Percentiles rank a stretch among this genome's conserved stretches.
Conservation (phyloP, 768 basidiomycete genomes). For the Leccinum ochraceum region DNA sequence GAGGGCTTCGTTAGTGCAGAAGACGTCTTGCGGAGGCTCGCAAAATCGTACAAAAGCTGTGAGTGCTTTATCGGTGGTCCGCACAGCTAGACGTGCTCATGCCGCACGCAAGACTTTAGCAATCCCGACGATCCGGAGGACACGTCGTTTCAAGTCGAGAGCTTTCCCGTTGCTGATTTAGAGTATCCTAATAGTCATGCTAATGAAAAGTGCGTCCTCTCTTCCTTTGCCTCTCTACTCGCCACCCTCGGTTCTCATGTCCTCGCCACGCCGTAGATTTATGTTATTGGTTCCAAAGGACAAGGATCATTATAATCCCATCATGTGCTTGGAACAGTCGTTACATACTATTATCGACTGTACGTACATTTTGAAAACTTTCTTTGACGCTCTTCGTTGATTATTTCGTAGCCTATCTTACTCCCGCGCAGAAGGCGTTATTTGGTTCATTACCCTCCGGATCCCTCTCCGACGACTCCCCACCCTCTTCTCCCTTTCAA, state of each 20-base stretch:
- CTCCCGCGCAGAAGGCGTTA: slow-evolving; percentile 58
- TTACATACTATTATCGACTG: slow-evolving; percentile 74
- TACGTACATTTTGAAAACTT: slow-evolving; percentile 36
- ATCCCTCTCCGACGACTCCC: slow-evolving; percentile 25
- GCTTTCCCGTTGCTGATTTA: slow-evolving; percentile 67
- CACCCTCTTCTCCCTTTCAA: slow-evolving; percentile 38
- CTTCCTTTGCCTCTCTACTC: neutral
- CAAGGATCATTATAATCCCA: slow-evolving; percentile 85
- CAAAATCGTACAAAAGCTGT: slow-evolving; percentile 74
- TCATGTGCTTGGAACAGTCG: slow-evolving; percentile 73
- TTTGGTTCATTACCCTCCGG: slow-evolving; percentile 67
- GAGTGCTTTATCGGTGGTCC: slow-evolving; percentile 27
- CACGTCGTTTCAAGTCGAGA: slow-evolving; percentile 59
- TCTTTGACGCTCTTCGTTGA: slow-evolving; percentile 6
- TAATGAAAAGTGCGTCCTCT: slow-evolving; percentile 56
- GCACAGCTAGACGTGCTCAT: slow-evolving; percentile 9
- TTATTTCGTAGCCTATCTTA: slow-evolving; percentile 57
- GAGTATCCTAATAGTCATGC: slow-evolving; percentile 78
- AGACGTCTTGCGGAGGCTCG: slow-evolving; percentile 57
- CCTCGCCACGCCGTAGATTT: slow-evolving; percentile 46
- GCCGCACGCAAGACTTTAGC: slow-evolving; percentile 55
- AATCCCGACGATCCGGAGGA: slow-evolving; percentile 67
- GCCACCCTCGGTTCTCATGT: neutral
- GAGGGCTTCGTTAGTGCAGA: slow-evolving; percentile 61
- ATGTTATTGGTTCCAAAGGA: slow-evolving; percentile 79